Evolutionary conservation across 2,329 filamentous ascomycete genomes (phyloP), one percentile per base, ranked within the genome.

Genomic region (Penicillium thymicola): DNA sequence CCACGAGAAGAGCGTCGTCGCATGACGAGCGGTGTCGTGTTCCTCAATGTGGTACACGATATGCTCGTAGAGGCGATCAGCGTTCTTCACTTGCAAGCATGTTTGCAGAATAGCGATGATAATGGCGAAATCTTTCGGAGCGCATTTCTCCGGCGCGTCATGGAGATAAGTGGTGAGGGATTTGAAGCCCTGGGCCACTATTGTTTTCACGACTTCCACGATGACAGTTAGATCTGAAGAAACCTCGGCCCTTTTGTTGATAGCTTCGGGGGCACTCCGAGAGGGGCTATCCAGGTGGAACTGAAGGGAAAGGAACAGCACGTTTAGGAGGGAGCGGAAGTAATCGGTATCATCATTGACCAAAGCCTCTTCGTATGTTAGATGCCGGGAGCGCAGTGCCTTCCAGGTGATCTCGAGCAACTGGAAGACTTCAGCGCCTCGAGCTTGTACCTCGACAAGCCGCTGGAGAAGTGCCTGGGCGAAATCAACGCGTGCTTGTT

Each of bases 1-100:
- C 94, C 94, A 99, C 0, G 92, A 96, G 75, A 93, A 97, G 5
- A 99, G 82, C 34, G 89, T 91, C 6, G 88, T 87, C 0, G 92
- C 92, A 59, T 92, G 89, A 66, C 93, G 89, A 44, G 90, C 82
- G 1, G 88, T 87, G 61, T 89, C 86, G 54, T 80, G 81, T 58
- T 83, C 80, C n/a, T 81, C 75, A 53, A 88, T 78, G 69, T 92
- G 86, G 45, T 85, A 84, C 1, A 90, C 81, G 37, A 93, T 83
- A 64, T 91, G 87, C 14, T 83, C 80, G 60, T 89, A 85, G 47
- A 86, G 84, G 62, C 89, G 83, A 53, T 89, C 85, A 58, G 90
- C 87, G 46, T 88, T 87, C 0, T 91, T 90, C 30, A 96, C 83
- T 60, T 86, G 85, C 16, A 97, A 80, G 64, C 90, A 89, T 32